These are phyloP conservation scores for Lepidium campestre DNA, from an alignment of 441 rosid species.

Conservation along the genomic window DNA sequence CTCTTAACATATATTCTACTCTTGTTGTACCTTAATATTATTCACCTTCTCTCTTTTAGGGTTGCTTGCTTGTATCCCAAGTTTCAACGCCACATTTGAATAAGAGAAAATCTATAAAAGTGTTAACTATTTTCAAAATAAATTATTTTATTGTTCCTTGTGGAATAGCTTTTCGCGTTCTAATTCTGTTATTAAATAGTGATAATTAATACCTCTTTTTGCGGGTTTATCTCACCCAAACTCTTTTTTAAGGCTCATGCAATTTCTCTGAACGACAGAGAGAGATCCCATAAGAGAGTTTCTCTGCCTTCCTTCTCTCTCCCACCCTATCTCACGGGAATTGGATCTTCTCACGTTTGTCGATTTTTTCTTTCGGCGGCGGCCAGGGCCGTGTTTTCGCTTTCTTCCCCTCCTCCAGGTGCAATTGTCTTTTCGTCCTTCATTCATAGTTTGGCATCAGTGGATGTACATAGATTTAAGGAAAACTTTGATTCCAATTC, in stretches of 20 bases:
- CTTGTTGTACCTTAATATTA: not conserved
- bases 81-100: not conserved
- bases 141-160: not conserved
- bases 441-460: not conserved
- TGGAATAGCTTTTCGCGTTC: not conserved
- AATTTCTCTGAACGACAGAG: conserved; percentile 4
- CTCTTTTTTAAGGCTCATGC: not conserved
- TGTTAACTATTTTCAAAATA: not conserved
- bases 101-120: not conserved
- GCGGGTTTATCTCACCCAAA: conserved; percentile 2
- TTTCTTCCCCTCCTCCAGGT: conserved; percentile 29
- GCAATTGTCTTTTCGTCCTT: not conserved
- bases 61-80: conserved; percentile 11
- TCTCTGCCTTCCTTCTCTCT: not conserved
- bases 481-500: not conserved
- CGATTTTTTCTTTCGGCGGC: conserved; percentile 2
- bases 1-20: not conserved
- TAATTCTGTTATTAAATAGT: not conserved
- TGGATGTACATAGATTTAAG: not conserved
- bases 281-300: conserved; percentile 10
- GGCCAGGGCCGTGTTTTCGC: conserved; percentile 15
- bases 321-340: conserved; percentile 9
- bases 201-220: too few species aligned
- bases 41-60: not conserved
- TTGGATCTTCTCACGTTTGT: conserved; percentile 12